A percentile compares a stretch with the other conserved stretches of the same genome.
Evolutionary conservation across 108 stramenopile species (phyloP).

Genomic region (Hondaea fermentalgiana): DNA sequence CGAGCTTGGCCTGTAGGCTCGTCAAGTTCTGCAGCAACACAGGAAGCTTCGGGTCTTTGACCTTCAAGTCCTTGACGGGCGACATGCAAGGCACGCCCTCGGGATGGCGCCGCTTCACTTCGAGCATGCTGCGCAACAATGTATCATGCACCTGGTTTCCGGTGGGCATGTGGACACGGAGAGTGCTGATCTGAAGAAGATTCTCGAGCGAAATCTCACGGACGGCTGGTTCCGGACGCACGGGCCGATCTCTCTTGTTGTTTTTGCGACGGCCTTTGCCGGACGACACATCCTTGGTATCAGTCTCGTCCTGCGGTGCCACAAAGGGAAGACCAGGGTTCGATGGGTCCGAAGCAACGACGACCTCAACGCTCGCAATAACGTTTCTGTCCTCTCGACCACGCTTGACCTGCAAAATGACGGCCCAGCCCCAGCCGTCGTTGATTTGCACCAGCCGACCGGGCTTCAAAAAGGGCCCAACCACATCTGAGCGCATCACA

Average conservation of each 20-base stretch:
- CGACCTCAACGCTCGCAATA: constrained; percentile 52
- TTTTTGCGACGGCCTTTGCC: constrained; percentile 45
- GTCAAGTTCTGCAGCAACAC: neutral
- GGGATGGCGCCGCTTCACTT: constrained; percentile 62
- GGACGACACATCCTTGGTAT: too few species aligned
- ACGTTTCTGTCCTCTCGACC: neutral
- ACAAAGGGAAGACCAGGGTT: constrained; percentile 52
- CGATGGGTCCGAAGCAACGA: constrained; percentile 33
- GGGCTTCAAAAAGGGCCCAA: constrained; percentile 77
- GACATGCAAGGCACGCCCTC: constrained; percentile 74
- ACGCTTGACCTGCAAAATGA: constrained; percentile 59
- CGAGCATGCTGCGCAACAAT: constrained; percentile 56
- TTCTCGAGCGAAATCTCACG: constrained; percentile 61
- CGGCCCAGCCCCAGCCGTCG: constrained; percentile 73
- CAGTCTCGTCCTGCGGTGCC: constrained; percentile 49
- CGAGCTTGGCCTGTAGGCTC: neutral
- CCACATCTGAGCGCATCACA: constrained; percentile 72
- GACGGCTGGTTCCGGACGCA: constrained; percentile 2
- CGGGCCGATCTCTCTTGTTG: neutral
- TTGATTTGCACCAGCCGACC: constrained; percentile 58
- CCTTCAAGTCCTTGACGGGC: constrained; percentile 76
- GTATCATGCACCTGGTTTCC: constrained; percentile 62
- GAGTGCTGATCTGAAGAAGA: constrained; percentile 69
- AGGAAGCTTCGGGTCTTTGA: constrained; percentile 56
- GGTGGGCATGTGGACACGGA: constrained; percentile 54